These are phyloP conservation scores for Vitis hybrid DNA, from an alignment of 177 flowering plant genomes.

Conservation along the genomic window DNA sequence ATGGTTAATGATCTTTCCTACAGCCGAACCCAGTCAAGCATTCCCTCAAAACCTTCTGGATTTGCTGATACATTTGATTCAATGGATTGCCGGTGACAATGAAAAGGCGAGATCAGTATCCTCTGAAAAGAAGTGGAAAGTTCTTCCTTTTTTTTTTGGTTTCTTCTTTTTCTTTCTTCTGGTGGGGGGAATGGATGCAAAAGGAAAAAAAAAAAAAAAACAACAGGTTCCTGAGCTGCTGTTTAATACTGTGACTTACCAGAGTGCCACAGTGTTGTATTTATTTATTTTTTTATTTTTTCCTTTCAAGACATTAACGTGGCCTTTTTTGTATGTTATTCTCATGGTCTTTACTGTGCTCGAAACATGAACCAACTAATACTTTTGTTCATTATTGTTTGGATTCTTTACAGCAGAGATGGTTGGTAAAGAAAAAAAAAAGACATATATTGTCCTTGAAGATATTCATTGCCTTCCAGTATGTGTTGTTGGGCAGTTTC, in stretches of 20 bases:
- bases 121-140: background rate
- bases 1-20: conserved; percentile 27
- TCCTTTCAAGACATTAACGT: background rate
- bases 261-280: background rate
- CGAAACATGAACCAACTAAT: background rate
- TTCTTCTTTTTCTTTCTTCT: too few species aligned
- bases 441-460: background rate
- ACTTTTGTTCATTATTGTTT: background rate
- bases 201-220: too few species aligned
- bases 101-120: background rate
- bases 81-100: conserved; percentile 39
- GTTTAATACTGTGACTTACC: background rate
- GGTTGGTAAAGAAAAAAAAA: background rate
- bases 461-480: background rate
- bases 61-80: conserved; percentile 47
- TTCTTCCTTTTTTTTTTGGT: too few species aligned
- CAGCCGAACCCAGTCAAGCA: conserved; percentile 49
- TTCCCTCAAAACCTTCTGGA: conserved; percentile 55
- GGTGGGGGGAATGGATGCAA: background rate
- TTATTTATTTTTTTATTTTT: background rate
- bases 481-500: too few species aligned
- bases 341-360: background rate
- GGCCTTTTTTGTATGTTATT: background rate
- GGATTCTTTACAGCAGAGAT: conserved; percentile 4
- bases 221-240: background rate